Base-by-base conservation (phyloP, 2,329 filamentous ascomycete species). In the Parasarocladium wereldwijsianum region DNA sequence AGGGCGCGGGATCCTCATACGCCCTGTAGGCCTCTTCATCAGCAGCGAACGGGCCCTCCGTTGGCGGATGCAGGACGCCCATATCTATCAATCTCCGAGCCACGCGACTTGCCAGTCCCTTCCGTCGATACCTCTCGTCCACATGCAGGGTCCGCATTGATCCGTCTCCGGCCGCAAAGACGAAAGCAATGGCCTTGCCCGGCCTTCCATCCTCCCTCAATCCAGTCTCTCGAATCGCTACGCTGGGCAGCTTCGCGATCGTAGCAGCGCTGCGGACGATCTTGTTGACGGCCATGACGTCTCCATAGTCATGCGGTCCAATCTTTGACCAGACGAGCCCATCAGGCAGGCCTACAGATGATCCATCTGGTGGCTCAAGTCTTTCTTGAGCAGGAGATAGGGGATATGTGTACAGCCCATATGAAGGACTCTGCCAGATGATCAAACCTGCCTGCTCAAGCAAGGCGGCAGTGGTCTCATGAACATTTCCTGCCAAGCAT, bases 241-340 rank as follows among this genome's bases (percentile, higher is more conserved):
- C 28, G 15, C 28, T 30, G 6, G 19, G 28, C 8, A 30, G 18
- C 19, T 30, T 19, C 19, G 28, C 28, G 13, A 30, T 30, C n/a
- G 28, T 30, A 11, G 28, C 28, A 12, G 28, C 28, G 20, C 20
- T 30, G 17, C 28, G 19, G 10, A 30, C 28, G 20, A 30, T 30
- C 14, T 30, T 30, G 20, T 30, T 30, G 17, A 30, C 28, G 9
- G 28, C 28, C 28, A 30, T 30, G 28, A 30, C 28, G n/a, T 30
- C 28, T 30, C 19, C 28, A 17, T 30, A 21, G 11, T 30, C 28
- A 13, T 14, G 24, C 7, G 28, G 14, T 13, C 24, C 19, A 12
- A 30, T 24, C 8, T 13, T 30, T 10, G 28, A 30, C 28, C 28
- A 30, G 4, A 30, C 16, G 14, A 30, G 18, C 5, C 28, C 28